Base-by-base conservation (phyloP, 169 alveolate species). In the Pseudocohnilembus persalinus region DNA sequence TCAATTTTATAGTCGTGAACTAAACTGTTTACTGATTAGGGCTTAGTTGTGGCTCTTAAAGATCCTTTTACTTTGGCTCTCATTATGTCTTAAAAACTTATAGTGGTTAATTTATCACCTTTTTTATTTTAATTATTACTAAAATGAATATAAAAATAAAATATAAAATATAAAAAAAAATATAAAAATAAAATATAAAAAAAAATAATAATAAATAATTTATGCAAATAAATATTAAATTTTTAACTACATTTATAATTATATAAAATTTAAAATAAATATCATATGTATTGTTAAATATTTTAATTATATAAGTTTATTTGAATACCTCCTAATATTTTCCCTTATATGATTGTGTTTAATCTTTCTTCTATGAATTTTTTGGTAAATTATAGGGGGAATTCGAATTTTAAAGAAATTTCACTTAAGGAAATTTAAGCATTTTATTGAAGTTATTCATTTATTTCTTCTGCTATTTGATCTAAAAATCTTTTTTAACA, bases 391-490 rank as follows among this genome's bases (percentile, higher is more conserved):
- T 79, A 31, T 27, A 81, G 28, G 0, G 90, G 77, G 6, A 86
- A 30, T 11, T 49, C 33, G 64, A 74, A 86, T 29, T 80, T 86
- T n/a, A 33, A 4, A 30, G 83, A n/a, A 26, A 86, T 78, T 79
- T 86, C 90, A 27, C 31, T 29, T 11, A 86, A 64, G 25, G 73
- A 65, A 49, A 86, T 30, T 31, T 80, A 64, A 31, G 78, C 80
- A 31, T 32, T 31, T 63, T 79, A 27, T 35, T 86, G 78, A 0
- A 86, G 68, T 35, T 80, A 82, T 81, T 86, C 90, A 76, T 86
- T 86, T 0, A 86, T 86, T 75, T 86, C 90, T 65, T 86, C 90
- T 11, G 87, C 33, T 27, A 86, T 76, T 34, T 30, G 29, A 29
- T 74, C 63, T 35, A 86, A 80, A 75, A 49, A 49, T 49, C 68